Conservation (phyloP, 2,329 filamentous ascomycete species). For the Tolypocladium capitatum region DNA sequence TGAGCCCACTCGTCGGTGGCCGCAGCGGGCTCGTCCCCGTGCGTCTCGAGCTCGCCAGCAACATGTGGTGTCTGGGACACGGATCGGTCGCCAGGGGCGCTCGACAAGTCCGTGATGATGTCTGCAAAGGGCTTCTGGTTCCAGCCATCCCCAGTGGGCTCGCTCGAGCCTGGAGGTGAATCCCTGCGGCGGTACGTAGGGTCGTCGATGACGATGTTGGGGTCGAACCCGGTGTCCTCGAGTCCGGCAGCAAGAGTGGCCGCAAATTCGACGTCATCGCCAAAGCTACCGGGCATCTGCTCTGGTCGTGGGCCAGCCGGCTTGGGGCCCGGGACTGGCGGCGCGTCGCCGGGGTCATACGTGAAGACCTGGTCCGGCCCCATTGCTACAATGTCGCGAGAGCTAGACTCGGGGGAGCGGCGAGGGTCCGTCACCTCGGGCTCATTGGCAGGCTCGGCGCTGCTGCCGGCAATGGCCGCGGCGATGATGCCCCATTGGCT, state of each 20-base stretch:
- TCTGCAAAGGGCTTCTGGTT: slow-evolving; percentile 39
- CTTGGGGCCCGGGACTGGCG: slow-evolving; percentile 45
- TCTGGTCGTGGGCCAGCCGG: slow-evolving; percentile 31
- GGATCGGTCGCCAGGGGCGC: slow-evolving; percentile 1
- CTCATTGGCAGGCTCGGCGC: slow-evolving; percentile 21
- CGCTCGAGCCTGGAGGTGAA: slow-evolving; percentile 48
- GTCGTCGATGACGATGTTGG: slow-evolving; percentile 56
- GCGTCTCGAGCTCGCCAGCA: slow-evolving; percentile 34
- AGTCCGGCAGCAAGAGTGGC: slow-evolving; percentile 57
- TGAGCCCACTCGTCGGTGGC: slow-evolving; percentile 12
- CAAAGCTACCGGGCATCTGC: slow-evolving; percentile 52
- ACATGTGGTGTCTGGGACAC: slow-evolving; percentile 27
- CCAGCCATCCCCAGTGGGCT: slow-evolving; percentile 22
- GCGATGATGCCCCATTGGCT: slow-evolving; percentile 40
- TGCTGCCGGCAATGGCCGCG: slow-evolving; percentile 32
- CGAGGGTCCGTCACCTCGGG: slow-evolving; percentile 11
- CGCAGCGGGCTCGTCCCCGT: slow-evolving; percentile 14
- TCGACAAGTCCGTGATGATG: slow-evolving; percentile 27
- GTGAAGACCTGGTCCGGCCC: slow-evolving; percentile 11
- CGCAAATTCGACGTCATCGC: slow-evolving; percentile 54
- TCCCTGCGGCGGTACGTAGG: slow-evolving; percentile 48
- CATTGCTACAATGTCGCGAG: slow-evolving; percentile 8
- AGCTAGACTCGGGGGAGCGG: slow-evolving; percentile 6
- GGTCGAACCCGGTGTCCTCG: slow-evolving; percentile 56
- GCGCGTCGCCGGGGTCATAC: slow-evolving; percentile 29